Percentiles rank a stretch among this genome's conserved stretches.
phyloP scores from a whole-genome alignment of 352 stramenopile species.

The Phytopythium chamaehyphon region DNA sequence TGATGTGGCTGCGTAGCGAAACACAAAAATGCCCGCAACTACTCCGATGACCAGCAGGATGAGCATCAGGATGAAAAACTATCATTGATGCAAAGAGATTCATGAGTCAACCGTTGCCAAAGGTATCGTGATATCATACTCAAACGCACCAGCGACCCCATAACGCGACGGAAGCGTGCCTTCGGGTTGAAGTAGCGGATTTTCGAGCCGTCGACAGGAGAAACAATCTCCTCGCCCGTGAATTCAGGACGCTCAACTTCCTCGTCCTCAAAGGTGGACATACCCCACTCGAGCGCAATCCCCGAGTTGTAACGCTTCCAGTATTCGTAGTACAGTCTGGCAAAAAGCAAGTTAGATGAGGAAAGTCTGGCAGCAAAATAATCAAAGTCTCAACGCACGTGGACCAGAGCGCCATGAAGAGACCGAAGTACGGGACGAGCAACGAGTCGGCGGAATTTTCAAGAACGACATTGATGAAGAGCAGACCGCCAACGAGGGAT shows the following conservation, averaged over 20 bases:
- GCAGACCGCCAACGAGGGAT: constrained; percentile 80
- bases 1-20: constrained; percentile 54
- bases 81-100: neutral
- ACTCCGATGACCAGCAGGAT: constrained; percentile 66
- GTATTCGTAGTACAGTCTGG: constrained; percentile 75
- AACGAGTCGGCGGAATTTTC: constrained; percentile 51
- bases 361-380: neutral
- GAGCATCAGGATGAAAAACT: constrained; percentile 70
- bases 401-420: constrained; percentile 82
- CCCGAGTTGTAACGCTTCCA: constrained; percentile 79
- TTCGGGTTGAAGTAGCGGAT: constrained; percentile 79
- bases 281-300: constrained; percentile 70
- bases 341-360: neutral
- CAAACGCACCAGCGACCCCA: constrained; percentile 62
- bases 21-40: constrained; percentile 69
- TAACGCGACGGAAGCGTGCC: constrained; percentile 52
- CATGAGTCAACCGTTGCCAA: neutral
- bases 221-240: constrained; percentile 61
- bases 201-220: constrained; percentile 62
- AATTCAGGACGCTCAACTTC: constrained; percentile 72
- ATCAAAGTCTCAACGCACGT: constrained; percentile 21
- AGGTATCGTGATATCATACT: neutral
- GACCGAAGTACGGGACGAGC: constrained; percentile 67
- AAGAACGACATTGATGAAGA: constrained; percentile 83
- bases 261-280: constrained; percentile 69